These are phyloP conservation scores for Trichoderma polysporum DNA, from an alignment of 2,329 filamentous ascomycete genomes.

Conservation along the genomic window DNA sequence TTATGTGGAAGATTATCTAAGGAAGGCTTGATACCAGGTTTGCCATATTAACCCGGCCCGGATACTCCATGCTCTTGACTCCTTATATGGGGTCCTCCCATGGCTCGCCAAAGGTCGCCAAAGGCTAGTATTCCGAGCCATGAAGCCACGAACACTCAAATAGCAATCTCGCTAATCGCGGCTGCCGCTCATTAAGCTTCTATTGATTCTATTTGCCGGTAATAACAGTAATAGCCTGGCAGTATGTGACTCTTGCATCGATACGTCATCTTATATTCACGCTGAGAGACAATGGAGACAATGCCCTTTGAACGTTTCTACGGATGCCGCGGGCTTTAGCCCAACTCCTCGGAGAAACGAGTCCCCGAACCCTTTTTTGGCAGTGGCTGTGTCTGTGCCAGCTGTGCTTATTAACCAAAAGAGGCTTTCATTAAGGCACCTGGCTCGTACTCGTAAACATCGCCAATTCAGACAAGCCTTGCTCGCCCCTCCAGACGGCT, in stretches of 20 bases:
- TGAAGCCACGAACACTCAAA: neutral
- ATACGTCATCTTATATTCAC: neutral
- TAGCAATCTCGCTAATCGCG: conserved; percentile 15
- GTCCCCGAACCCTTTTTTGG: conserved; percentile 1
- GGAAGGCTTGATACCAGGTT: too few relatives aligned
- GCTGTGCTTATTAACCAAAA: conserved; percentile 8
- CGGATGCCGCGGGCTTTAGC: conserved; percentile 3
- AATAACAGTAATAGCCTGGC: neutral
- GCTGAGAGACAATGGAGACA: neutral
- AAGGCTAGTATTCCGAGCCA: neutral
- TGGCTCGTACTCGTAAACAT: conserved; percentile 18
- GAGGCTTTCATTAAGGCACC: neutral
- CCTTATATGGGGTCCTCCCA: neutral
- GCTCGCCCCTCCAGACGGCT: conserved; percentile 13
- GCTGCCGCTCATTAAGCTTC: conserved; percentile 2
- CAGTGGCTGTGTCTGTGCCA: neutral
- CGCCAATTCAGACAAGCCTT: neutral
- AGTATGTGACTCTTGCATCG: too few relatives aligned
- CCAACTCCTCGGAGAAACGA: conserved; percentile 12
- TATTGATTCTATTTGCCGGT: neutral
- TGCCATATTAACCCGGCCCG: neutral
- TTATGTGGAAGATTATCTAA: neutral
- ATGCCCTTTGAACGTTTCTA: neutral
- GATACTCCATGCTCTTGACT: neutral
- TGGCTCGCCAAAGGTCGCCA: neutral